Evolutionary conservation across 768 basidiomycete genomes (phyloP), one percentile per base, ranked within the genome.

Genomic region (Boletus edulis): DNA sequence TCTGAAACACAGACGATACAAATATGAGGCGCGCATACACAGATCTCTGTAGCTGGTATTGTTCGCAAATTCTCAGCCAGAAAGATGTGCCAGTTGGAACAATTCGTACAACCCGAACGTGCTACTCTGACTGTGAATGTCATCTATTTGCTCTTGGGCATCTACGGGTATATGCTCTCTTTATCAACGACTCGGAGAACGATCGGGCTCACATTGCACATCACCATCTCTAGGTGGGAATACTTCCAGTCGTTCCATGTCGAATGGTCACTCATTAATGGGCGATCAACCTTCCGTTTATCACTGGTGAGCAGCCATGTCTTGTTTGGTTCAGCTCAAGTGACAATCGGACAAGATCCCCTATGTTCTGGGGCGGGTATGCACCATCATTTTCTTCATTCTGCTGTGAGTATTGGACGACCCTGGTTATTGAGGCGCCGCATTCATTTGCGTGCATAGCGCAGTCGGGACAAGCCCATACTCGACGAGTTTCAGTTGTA

Each of bases 161-260:
- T 63, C 10, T 68, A 56, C 37, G 68, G 61, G 67, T 68, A 52
- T 20, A n/a, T 27, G 3, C 11, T 41, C 8, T 20, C 15, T 22
- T 40, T 15, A 31, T 22, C 17, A 17, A 38, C 13, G 34, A 13
- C 17, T 29, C 27, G 20, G 17, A 4, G 40, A 12, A 42, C 13
- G 3, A 37, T 5, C 20, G 2, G 5, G 35, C 52, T 53, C 5
- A 54, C 32, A 18, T 8, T 12, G 2, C 14, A 39, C n/a, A 35
- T 29, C 2, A 29, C 27, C 29, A 1, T 35, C 34, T 47, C 24
- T 41, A 68, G 67, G 9, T 68, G 67, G 67, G 59, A 65, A 38
- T 68, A 65, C 24, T 0, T 61, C 1, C 49, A 46, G n/a, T 58
- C 68, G 5, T 39, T 51, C 7, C 37, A 40, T 10, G 29, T 69